These are phyloP conservation scores for Chytriomyces hyalinus DNA, from an alignment of 192 early-diverging fungal species.

Conservation along the genomic window DNA sequence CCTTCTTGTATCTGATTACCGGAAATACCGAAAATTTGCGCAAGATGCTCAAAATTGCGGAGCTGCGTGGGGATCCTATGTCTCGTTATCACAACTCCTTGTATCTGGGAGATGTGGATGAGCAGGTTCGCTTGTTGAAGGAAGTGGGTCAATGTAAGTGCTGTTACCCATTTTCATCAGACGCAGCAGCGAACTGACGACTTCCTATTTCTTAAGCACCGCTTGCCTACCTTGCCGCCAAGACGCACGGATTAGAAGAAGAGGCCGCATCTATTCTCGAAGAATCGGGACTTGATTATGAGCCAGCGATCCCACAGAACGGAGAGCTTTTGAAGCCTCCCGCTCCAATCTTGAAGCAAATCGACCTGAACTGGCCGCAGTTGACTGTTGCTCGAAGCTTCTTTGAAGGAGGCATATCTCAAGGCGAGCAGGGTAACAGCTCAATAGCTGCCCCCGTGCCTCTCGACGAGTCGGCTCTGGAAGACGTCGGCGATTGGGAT, in stretches of 20 bases:
- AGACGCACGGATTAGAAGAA: constrained; percentile 84
- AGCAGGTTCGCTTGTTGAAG: constrained; percentile 80
- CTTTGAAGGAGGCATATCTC: constrained; percentile 70
- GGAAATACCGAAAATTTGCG: constrained; percentile 90
- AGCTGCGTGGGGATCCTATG: constrained; percentile 82
- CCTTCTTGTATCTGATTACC: constrained; percentile 93
- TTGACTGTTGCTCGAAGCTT: constrained; percentile 82
- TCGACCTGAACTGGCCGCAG: constrained; percentile 92
- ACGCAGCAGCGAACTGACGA: neutral
- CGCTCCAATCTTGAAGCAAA: constrained; percentile 71
- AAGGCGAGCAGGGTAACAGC: constrained; percentile 6
- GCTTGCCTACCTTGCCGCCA: constrained; percentile 91
- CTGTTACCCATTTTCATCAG: neutral
- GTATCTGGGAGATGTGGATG: constrained; percentile 90
- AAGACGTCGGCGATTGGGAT: constrained; percentile 78
- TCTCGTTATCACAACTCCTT: constrained; percentile 92
- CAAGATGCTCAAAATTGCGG: constrained; percentile 95
- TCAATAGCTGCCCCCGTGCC: constrained; percentile 64
- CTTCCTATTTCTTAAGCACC: constrained; percentile 56
- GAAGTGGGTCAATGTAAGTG: constrained; percentile 85
- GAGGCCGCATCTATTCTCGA: constrained; percentile 84
- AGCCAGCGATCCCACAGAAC: constrained; percentile 58
- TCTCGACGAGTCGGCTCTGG: constrained; percentile 58
- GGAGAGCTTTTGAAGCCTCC: constrained; percentile 70
- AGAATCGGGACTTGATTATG: constrained; percentile 57